Evolutionary conservation across 148 eudicot species (phyloP).

Genomic region (Nyssa sinensis): DNA sequence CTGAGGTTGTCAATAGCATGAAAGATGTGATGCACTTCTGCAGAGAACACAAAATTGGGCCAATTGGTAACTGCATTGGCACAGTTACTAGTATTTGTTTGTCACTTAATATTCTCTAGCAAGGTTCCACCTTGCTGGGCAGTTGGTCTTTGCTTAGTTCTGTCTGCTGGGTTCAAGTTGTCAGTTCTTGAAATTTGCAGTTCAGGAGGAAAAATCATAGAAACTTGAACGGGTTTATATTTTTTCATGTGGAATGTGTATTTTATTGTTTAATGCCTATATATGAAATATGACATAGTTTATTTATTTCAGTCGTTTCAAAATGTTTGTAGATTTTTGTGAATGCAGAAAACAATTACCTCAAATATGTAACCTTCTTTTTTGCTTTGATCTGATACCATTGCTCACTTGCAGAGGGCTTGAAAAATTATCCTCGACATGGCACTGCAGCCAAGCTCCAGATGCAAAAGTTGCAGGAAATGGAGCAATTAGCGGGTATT

Average conservation of each 20-base stretch:
- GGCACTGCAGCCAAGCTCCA: slow-evolving; percentile 50
- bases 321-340: not conserved
- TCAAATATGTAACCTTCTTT: not conserved
- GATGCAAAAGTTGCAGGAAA: slow-evolving; percentile 70
- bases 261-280: not conserved
- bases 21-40: slow-evolving; percentile 71
- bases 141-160: not conserved
- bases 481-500: slow-evolving; percentile 54
- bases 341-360: not conserved
- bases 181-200: not conserved
- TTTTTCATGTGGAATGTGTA: not conserved
- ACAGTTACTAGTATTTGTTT: not conserved
- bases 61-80: slow-evolving; percentile 51
- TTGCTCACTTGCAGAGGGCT: slow-evolving; percentile 58
- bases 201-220: not conserved
- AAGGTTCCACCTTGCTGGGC: not conserved
- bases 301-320: not conserved
- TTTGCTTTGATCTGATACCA: not conserved
- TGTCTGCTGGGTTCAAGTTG: not conserved
- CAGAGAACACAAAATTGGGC: slow-evolving; percentile 63
- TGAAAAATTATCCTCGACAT: slow-evolving; percentile 76
- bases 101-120: not conserved
- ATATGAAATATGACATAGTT: too few relatives aligned
- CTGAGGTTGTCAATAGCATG: slow-evolving; percentile 82
- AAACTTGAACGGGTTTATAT: not conserved